Conservation (phyloP, 129 eudicot species). For the Calendula officinalis region DNA sequence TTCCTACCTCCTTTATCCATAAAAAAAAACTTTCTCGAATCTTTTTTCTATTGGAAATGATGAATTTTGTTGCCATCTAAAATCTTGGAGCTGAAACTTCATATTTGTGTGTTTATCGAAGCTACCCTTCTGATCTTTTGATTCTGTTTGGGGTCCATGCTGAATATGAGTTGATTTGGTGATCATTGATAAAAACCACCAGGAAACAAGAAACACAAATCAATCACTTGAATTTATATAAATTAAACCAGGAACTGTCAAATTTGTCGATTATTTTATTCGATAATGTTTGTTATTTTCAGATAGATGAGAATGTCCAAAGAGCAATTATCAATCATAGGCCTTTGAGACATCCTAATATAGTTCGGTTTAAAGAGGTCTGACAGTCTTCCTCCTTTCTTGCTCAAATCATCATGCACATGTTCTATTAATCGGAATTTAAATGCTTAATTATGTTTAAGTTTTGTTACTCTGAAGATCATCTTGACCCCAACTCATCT, state of each 20-base stretch:
- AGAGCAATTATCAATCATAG: conserved; percentile 65
- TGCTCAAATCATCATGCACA: neutral
- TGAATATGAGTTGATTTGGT: conserved; percentile 8
- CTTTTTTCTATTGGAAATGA: neutral
- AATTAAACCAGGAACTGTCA: neutral
- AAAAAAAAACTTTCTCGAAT: neutral
- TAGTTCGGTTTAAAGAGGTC: conserved; percentile 63
- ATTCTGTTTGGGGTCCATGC: neutral
- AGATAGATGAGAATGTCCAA: conserved; percentile 73
- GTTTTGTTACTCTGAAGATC: conserved; percentile 33
- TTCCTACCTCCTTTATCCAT: neutral
- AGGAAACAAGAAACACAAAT: neutral
- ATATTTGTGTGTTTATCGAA: neutral
- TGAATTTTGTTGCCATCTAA: no score
- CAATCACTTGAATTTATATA: neutral
- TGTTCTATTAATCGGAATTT: neutral
- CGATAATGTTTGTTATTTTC: conserved; percentile 27
- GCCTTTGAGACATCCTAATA: conserved; percentile 62
- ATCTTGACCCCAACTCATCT: conserved; percentile 65
- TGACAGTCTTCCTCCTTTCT: neutral
- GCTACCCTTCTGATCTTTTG: neutral
- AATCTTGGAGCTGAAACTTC: no score
- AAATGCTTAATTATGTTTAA: neutral
- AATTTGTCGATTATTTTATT: conserved; percentile 14
- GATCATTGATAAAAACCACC: neutral